Base-by-base conservation (phyloP, 257 asterid genomes). In the Solanum paucissectum region DNA sequence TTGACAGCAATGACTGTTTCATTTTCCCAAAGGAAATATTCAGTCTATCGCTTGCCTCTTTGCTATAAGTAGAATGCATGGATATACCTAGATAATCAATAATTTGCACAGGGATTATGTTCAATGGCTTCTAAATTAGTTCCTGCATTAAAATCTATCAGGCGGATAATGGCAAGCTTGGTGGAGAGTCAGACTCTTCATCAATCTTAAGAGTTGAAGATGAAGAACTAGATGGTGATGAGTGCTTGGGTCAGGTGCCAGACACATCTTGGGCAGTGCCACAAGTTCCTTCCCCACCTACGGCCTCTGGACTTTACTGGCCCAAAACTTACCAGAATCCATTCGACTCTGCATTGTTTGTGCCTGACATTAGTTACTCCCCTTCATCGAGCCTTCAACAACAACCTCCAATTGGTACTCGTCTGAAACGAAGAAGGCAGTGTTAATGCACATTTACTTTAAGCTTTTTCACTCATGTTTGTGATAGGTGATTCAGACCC, bases 221-320 rank as follows among this genome's bases (percentile, higher is more conserved):
- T 88, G 93, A 90, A 75, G 98, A 92, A 81, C 37, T 94, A 46
- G 95, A 92, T 32, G 95, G 91, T 9, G 98, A 95, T 33, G 98
- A 94, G 55, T 87, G 87, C 84, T 89, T 91, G 90, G 98, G 96
- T 42, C 94, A 91, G 86, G 93, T 88, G 25, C 94, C 97, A 1
- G 95, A 95, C 11, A 25, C 95, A 33, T 91, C 89, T 33, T 93
- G 98, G 94, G 91, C 98, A 10, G 98, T 94, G 83, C 99, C 98
- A 9, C 93, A 95, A 89, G 90, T 97, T 62, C 94, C 92, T 16
- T 95, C 98, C 71, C 98, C 99, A 1, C 98, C 98, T n/a, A 97
- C 99, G 32, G 94, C 98, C 87, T 95, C 99, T 0, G 99, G 99
- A 33, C 92, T 95, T 69, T 60, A 87, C 87, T 97, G 99, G 95